Conservation (phyloP, 805 yeast species). For the Saccharomycodes ludwigii region DNA sequence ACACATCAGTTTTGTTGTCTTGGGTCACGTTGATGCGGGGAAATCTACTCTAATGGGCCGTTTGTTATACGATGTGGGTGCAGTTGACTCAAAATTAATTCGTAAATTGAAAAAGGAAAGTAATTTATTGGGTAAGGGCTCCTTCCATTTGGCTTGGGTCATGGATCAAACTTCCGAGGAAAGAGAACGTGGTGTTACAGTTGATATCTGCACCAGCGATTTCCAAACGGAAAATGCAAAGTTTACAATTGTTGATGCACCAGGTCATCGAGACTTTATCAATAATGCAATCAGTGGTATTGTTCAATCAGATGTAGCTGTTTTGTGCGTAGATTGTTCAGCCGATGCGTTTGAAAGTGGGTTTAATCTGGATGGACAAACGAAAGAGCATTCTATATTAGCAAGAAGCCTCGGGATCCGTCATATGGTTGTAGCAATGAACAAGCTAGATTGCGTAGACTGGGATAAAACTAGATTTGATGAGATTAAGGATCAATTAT, state of each 20-base stretch:
- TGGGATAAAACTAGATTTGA: constrained; percentile 91
- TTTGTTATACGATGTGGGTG: constrained; percentile 79
- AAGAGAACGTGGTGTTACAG: constrained; percentile 96
- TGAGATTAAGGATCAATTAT: constrained; percentile 78
- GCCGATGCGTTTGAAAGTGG: constrained; percentile 99
- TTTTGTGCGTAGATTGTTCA: constrained; percentile 90
- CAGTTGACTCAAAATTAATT: constrained; percentile 92
- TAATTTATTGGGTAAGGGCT: constrained; percentile 96
- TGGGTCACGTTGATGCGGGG: constrained; percentile 99
- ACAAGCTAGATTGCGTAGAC: constrained; percentile 91
- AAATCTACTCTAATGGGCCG: constrained; percentile 99
- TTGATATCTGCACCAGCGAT: constrained; percentile 93
- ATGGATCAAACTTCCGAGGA: constrained; percentile 99
- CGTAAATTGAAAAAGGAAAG: constrained; percentile 96
- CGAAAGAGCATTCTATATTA: constrained; percentile 90
- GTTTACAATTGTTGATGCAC: constrained; percentile 96
- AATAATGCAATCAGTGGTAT: constrained; percentile 99
- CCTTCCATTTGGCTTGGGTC: constrained; percentile 98
- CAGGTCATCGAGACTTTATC: constrained; percentile 97
- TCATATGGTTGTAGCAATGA: constrained; percentile 80
- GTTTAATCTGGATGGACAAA: constrained; percentile 95
- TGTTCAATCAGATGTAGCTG: constrained; percentile 96
- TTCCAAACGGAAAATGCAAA: constrained; percentile 92
- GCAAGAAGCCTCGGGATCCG: constrained; percentile 97
- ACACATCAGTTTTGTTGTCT: constrained; percentile 88